Evolutionary conservation across 768 basidiomycete genomes (phyloP), one percentile per base, ranked within the genome.

Genomic region (Termitomyces sp.): DNA sequence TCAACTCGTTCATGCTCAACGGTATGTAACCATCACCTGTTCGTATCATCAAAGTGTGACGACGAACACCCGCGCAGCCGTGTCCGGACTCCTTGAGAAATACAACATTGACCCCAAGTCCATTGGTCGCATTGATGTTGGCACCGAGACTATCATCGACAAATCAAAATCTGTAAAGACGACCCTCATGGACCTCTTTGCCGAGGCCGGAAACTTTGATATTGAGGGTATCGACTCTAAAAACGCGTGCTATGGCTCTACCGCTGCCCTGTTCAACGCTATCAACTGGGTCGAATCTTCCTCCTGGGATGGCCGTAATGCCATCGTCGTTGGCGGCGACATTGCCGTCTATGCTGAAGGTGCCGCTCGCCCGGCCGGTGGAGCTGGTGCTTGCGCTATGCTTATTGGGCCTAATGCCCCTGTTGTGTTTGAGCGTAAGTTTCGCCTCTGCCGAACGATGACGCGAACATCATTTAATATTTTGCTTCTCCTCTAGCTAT

Each of bases 151-250:
- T 41, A 92, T 98, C 75, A 97, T 99, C 66, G 97, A 99, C 85
- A 98, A 98, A 79, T 95, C 94, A 44, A 99, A 99, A 75, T 92
- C 96, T 7, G 93, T 94, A 73, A 99, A 99, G 77, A 98, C 97
- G 2, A 88, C 92, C 57, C 84, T 99, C 60, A 98, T 99, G 97
- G 94, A 98, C 74, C 88, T 98, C 68, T 99, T 99, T 69, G 86
- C 90, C 46, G 86, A 84, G 58, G 84, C 87, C 31, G 94, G 94
- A 57, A 99, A 99, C 83, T 84, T 83, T 66, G 97, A 99, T 69
- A 94, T 99, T 57, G 97, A 99, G 75, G 97, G 97, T 64, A 90
- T 99, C 72, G 97, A 99, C 77, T 94, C 92, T 47, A 98, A 98
- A 79, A 99, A 98, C 70, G 97, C 97, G 20, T 99, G 97, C 79